A percentile compares a stretch with the other conserved stretches of the same genome.
phyloP scores from a whole-genome alignment of 2,329 filamentous ascomycete species.

The Boeremia lycopersici region DNA sequence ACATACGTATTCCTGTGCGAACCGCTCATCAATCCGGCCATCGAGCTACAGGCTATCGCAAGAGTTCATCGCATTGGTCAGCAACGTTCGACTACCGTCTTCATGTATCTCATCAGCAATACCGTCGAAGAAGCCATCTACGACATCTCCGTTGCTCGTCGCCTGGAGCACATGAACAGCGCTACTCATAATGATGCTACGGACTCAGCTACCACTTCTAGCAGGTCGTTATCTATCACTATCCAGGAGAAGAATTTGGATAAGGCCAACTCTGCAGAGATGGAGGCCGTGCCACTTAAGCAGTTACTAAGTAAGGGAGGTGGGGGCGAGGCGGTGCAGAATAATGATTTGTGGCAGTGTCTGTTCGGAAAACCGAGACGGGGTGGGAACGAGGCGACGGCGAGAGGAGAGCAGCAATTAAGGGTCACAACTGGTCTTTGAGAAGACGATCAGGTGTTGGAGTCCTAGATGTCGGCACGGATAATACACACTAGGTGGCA shows the following conservation, averaged over 20 bases:
- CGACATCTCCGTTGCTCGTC: constrained; percentile 78
- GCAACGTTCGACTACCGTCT: constrained; percentile 84
- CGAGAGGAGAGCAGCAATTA: constrained; percentile 1
- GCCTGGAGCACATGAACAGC: constrained; percentile 75
- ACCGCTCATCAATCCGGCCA: constrained; percentile 87
- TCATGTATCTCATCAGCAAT: constrained; percentile 90
- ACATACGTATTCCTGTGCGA: constrained; percentile 95
- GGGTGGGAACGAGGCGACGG: not conserved
- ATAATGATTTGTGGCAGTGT: constrained; percentile 85
- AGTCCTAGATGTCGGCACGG: not conserved
- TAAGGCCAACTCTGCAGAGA: constrained; percentile 80
- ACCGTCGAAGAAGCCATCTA: constrained; percentile 94
- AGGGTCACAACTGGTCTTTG: constrained; percentile 36
- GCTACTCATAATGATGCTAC: not conserved
- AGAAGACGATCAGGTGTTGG: constrained; percentile 30
- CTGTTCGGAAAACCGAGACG: constrained; percentile 69
- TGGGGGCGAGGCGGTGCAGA: constrained; percentile 79
- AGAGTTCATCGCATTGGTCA: constrained; percentile 96
- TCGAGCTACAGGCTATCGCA: constrained; percentile 93
- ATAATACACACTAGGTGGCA: not conserved
- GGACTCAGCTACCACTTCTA: constrained; percentile 10
- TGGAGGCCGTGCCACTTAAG: constrained; percentile 74
- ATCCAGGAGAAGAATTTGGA: constrained; percentile 71
- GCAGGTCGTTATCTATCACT: constrained; percentile 33
- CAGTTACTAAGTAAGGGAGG: constrained; percentile 73